These are phyloP conservation scores for Pythium grandisporangium DNA, from an alignment of 352 stramenopile genomes.

Conservation along the genomic window DNA sequence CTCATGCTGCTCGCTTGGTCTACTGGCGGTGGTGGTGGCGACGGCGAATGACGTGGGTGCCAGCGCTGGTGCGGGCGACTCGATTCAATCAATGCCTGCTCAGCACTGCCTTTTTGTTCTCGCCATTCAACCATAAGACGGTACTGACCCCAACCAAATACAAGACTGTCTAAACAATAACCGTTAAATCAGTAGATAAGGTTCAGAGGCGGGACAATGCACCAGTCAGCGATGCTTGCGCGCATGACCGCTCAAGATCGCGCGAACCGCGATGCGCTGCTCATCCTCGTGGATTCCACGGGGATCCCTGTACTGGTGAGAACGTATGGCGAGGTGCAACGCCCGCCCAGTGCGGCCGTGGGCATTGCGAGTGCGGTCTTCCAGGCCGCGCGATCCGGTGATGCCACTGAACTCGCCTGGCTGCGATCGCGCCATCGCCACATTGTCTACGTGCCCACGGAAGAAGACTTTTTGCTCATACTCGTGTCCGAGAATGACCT, in stretches of 20 bases:
- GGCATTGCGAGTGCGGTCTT: constrained; percentile 39
- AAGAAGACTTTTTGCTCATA: constrained; percentile 20
- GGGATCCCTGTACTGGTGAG: constrained; percentile 44
- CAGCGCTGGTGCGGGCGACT: too few relatives aligned
- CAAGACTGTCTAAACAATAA: background rate
- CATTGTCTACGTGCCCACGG: constrained; percentile 21
- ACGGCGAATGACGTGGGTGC: background rate
- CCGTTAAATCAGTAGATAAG: background rate
- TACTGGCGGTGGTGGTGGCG: constrained; percentile 1
- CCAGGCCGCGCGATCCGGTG: constrained; percentile 20
- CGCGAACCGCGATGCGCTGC: constrained; percentile 15
- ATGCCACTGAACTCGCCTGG: constrained; percentile 8
- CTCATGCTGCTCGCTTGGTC: constrained; percentile 62
- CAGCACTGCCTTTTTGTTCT: too few relatives aligned
- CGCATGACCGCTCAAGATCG: background rate
- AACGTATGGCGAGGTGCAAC: constrained; percentile 26
- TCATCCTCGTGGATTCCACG: constrained; percentile 34
- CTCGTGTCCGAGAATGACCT: constrained; percentile 22
- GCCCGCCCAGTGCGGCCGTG: constrained; percentile 31
- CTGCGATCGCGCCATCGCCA: constrained; percentile 21
- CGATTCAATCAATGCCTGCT: too few relatives aligned
- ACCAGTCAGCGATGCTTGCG: too few relatives aligned
- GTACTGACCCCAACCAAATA: constrained; percentile 3
- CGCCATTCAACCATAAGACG: too few relatives aligned
- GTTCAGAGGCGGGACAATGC: too few relatives aligned